Evolutionary conservation across 1,284 basidiomycete species (phyloP).

Genomic region (Anthracocystis setariae): DNA sequence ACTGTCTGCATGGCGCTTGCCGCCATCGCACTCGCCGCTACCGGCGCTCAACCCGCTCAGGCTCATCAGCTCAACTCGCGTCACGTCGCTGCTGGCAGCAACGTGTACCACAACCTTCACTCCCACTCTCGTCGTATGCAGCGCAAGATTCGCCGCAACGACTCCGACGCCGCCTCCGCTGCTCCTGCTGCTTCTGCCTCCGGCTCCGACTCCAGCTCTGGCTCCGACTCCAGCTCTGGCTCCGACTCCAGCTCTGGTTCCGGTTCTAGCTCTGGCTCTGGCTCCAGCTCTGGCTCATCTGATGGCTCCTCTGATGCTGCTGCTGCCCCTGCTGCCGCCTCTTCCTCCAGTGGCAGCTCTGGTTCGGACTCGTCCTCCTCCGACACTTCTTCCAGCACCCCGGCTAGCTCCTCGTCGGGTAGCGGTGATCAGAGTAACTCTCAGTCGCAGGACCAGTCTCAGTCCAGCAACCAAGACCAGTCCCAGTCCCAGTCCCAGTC

Average conservation of each 20-base stretch:
- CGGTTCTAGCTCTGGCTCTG: constrained; percentile 13
- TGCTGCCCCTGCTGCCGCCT: not conserved
- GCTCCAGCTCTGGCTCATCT: constrained; percentile 16
- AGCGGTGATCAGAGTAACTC: not conserved
- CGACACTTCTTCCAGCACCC: not conserved
- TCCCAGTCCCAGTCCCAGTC: not conserved
- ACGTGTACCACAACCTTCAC: constrained; percentile 50
- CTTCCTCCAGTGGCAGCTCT: no score
- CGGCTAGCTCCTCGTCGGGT: not conserved
- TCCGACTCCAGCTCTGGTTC: constrained; percentile 17
- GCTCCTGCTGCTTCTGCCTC: constrained; percentile 23
- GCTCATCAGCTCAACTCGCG: constrained; percentile 47
- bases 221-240: no score
- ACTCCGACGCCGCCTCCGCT: constrained; percentile 24
- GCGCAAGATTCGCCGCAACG: constrained; percentile 46
- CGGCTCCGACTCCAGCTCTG: constrained; percentile 5
- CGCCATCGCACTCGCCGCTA: constrained; percentile 43
- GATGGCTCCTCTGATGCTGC: constrained; percentile 1
- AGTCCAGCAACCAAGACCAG: no score
- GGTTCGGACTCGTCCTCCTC: no score
- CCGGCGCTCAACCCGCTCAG: constrained; percentile 32
- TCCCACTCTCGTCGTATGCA: constrained; percentile 50
- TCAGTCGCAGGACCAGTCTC: not conserved
- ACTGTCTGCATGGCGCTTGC: constrained; percentile 48
- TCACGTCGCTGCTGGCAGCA: constrained; percentile 47